Evolutionary conservation across 176 grass and related monocot species (phyloP).

Genomic region (Oryza punctata): DNA sequence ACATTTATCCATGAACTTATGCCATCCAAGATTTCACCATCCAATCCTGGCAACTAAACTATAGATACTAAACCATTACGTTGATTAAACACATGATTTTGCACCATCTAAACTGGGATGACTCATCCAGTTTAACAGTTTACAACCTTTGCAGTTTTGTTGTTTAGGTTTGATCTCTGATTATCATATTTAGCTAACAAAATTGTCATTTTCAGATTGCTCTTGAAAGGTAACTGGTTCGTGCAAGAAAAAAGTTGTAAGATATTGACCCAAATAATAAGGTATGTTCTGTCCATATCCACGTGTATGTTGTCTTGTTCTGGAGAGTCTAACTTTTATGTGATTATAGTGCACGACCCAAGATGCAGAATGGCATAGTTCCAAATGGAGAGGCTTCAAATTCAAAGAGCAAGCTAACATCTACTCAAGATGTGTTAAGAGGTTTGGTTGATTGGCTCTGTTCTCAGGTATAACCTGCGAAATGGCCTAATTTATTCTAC

Average conservation of each 20-base stretch:
- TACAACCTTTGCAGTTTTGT: neutral
- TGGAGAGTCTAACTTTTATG: slow-evolving; percentile 31
- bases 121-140: neutral
- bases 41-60: neutral
- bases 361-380: slow-evolving; percentile 59
- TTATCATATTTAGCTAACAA: slow-evolving; percentile 46
- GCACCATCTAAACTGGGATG: slow-evolving; percentile 11
- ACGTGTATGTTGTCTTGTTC: slow-evolving; percentile 19
- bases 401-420: slow-evolving; percentile 86
- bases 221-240: slow-evolving; percentile 94
- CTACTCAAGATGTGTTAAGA: slow-evolving; percentile 69
- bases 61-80: neutral
- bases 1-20: neutral
- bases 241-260: slow-evolving; percentile 93
- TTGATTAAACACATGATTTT: neutral
- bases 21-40: neutral
- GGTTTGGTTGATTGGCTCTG: slow-evolving; percentile 88
- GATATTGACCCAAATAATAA: slow-evolving; percentile 80
- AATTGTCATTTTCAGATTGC: slow-evolving; percentile 60
- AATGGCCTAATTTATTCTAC: slow-evolving; percentile 25
- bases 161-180: slow-evolving; percentile 26
- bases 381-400: slow-evolving; percentile 77
- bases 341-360: slow-evolving; percentile 65
- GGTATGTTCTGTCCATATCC: slow-evolving; percentile 47
- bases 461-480: slow-evolving; percentile 65